phyloP scores from a whole-genome alignment of 768 basidiomycete species.

The Phylloporus sp. region DNA sequence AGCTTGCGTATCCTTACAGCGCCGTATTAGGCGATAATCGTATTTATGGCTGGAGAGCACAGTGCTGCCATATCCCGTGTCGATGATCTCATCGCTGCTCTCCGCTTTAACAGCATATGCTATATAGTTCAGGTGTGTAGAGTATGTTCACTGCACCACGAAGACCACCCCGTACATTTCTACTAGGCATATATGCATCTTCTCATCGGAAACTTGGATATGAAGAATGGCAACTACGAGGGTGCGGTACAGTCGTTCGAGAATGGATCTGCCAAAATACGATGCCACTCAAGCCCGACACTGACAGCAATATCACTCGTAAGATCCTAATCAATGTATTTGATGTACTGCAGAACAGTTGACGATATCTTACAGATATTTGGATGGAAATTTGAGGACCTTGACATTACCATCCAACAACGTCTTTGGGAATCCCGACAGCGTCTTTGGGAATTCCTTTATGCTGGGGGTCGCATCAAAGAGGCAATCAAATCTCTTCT shows the following conservation, averaged over 20 bases:
- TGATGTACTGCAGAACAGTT: too few species aligned
- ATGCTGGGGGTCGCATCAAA: background rate
- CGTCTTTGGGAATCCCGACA: conserved; percentile 10
- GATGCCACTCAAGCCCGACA: background rate
- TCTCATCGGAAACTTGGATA: background rate
- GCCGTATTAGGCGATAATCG: conserved; percentile 1
- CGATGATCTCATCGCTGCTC: background rate
- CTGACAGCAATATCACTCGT: background rate
- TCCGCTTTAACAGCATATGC: background rate
- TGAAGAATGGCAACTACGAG: background rate
- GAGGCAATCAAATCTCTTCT: background rate
- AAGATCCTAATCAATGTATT: background rate
- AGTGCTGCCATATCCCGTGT: conserved; percentile 3
- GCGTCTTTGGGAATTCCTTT: conserved; percentile 2
- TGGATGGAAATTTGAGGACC: conserved; percentile 6
- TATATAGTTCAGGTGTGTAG: background rate
- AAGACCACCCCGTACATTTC: background rate
- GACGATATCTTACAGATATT: background rate
- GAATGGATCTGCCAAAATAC: background rate
- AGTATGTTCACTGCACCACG: background rate
- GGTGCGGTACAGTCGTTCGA: background rate
- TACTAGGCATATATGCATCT: conserved; percentile 8
- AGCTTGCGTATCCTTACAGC: background rate
- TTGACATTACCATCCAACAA: background rate
- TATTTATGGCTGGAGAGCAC: conserved; percentile 5